phyloP scores from a whole-genome alignment of 2,329 filamentous ascomycete species.

The Annulohypoxylon truncatum region DNA sequence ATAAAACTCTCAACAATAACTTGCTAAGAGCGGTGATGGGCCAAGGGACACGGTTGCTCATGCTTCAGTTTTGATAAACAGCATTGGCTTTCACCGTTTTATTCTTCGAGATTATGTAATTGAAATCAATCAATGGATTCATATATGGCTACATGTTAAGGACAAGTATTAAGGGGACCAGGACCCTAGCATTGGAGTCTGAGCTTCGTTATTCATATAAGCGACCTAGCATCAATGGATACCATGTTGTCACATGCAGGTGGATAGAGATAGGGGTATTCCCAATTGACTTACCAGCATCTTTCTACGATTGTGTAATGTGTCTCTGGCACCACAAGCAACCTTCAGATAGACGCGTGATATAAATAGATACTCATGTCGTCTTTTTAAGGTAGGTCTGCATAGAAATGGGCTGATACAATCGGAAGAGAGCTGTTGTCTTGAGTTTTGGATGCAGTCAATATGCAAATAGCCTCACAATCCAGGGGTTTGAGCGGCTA shows the following conservation, averaged over 20 bases:
- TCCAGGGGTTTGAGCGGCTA: constrained; percentile 17
- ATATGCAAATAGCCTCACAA: constrained; percentile 14
- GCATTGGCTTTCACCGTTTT: neutral
- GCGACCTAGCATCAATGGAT: neutral
- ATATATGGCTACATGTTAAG: neutral
- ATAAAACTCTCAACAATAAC: too few species aligned
- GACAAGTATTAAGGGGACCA: neutral
- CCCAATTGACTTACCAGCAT: neutral
- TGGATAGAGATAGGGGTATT: neutral
- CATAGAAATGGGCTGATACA: constrained; percentile 18
- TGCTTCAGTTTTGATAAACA: neutral
- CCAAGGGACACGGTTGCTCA: neutral
- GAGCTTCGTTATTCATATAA: neutral
- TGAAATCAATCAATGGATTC: neutral
- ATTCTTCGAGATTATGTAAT: neutral
- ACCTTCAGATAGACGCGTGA: neutral
- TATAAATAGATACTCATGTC: neutral
- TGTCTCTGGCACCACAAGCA: neutral
- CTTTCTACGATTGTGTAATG: neutral
- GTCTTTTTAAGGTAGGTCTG: constrained; percentile 23
- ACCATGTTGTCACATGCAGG: constrained; percentile 3
- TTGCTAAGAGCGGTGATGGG: neutral
- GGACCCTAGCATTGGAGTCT: neutral
- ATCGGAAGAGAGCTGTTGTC: constrained; percentile 19
- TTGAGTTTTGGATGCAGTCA: constrained; percentile 3